These are phyloP conservation scores for Fusarium coicis DNA, from an alignment of 2,329 filamentous ascomycete species.

Conservation along the genomic window DNA sequence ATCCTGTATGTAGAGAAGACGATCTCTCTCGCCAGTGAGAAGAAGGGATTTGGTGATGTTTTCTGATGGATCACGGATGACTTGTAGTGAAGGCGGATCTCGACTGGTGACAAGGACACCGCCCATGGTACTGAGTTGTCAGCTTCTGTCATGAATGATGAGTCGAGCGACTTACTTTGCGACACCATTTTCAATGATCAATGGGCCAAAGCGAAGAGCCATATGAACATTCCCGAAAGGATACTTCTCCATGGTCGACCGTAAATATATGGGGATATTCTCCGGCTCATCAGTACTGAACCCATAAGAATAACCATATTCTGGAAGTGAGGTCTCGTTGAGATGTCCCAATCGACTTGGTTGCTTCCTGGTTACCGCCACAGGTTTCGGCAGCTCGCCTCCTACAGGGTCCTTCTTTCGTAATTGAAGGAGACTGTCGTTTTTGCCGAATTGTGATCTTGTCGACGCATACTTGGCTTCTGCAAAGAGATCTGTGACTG, in stretches of 20 bases:
- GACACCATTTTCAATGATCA: conserved; percentile 54
- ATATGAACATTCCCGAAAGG: conserved; percentile 52
- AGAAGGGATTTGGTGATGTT: conserved; percentile 36
- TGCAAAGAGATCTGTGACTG: conserved; percentile 30
- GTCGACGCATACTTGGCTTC: conserved; percentile 40
- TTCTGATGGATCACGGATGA: conserved; percentile 18
- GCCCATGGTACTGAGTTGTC: conserved; percentile 26
- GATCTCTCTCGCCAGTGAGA: conserved; percentile 30
- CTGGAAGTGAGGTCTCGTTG: conserved; percentile 12
- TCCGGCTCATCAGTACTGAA: conserved; percentile 20
- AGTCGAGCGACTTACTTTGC: conserved; percentile 44
- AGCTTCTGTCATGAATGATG: not conserved
- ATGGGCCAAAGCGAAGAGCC: conserved; percentile 50
- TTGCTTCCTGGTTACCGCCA: not conserved
- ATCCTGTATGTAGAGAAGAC: conserved; percentile 30
- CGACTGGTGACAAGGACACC: conserved; percentile 43
- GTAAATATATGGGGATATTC: conserved; percentile 45
- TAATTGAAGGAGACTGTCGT: conserved; percentile 16
- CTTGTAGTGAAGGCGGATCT: conserved; percentile 39
- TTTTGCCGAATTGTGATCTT: conserved; percentile 1
- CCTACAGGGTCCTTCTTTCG: not conserved
- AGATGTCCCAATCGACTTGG: conserved; percentile 12
- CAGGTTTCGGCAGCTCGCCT: not conserved
- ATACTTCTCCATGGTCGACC: conserved; percentile 42
- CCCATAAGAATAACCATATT: conserved; percentile 36